A percentile compares a stretch with the other conserved stretches of the same genome.
phyloP scores from a whole-genome alignment of 2,329 filamentous ascomycete genomes.

The Hymenoscyphus linearis region DNA sequence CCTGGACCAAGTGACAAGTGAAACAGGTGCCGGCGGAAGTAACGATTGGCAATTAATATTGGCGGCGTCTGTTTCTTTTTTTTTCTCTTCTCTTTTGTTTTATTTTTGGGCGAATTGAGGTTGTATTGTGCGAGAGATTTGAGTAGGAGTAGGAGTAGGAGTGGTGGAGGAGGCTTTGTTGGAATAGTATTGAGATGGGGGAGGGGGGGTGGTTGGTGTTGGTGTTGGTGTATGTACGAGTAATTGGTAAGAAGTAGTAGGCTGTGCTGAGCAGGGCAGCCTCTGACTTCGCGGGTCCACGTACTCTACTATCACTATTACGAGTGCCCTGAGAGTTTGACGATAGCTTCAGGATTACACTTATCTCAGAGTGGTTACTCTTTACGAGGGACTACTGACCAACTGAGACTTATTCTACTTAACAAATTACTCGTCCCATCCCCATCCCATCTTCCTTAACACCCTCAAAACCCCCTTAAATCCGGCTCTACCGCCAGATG shows the following conservation, averaged over 20 bases:
- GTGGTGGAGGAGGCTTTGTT: too few species aligned
- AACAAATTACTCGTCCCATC: not conserved
- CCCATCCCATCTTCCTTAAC: not conserved
- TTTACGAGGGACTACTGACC: too few species aligned
- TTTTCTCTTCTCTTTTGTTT: too few species aligned
- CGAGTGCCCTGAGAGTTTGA: too few species aligned
- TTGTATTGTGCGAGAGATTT: not conserved
- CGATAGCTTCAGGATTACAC: too few species aligned
- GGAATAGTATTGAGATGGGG: too few species aligned
- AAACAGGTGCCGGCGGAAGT: not conserved
- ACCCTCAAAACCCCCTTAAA: not conserved
- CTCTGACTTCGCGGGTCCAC: too few species aligned
- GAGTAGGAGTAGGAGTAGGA: not conserved
- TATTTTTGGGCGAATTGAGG: too few species aligned
- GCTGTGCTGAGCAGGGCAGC: too few species aligned
- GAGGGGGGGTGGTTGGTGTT: not conserved
- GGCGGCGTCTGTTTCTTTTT: not conserved
- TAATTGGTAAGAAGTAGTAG: too few species aligned
- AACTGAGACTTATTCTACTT: not conserved
- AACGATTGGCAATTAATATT: not conserved
- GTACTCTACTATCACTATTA: too few species aligned
- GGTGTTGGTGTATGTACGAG: not conserved
- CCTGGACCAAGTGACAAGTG: not conserved
- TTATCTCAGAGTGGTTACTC: not conserved
- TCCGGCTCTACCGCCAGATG: not conserved